Conservation (phyloP, 805 yeast species). For the Starmerella khaoyaiensis region DNA sequence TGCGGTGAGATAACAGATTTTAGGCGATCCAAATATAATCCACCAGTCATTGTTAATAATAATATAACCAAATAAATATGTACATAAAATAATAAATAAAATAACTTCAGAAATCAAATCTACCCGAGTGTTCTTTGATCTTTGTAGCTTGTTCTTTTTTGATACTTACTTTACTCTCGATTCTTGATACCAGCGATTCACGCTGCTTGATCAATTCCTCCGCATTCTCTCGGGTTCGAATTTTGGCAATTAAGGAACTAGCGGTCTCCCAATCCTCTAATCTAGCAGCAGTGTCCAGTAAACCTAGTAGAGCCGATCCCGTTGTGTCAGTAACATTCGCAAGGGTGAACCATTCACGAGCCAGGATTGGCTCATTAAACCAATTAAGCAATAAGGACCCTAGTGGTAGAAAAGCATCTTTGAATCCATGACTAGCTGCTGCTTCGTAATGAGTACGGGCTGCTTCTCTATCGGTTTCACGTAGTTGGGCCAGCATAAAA, state of each 20-base stretch:
- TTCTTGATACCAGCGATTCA: no score
- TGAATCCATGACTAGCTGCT: slow-evolving; percentile 65
- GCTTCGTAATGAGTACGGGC: slow-evolving; percentile 62
- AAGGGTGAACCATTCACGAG: slow-evolving; percentile 72
- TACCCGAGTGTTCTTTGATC: neutral
- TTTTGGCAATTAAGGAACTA: slow-evolving; percentile 2
- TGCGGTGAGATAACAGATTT: no score
- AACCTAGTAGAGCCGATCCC: slow-evolving; percentile 21
- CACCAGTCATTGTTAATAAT: no score
- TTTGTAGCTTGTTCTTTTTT: neutral
- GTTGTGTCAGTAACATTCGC: slow-evolving; percentile 34
- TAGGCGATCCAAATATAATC: no score
- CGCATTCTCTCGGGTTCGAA: slow-evolving; percentile 11
- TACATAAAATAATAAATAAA: neutral
- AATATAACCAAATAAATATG: neutral
- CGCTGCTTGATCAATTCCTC: slow-evolving; percentile 8
- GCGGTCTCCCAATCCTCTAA: slow-evolving; percentile 11
- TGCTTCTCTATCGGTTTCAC: slow-evolving; percentile 48
- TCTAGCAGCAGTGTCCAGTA: slow-evolving; percentile 18
- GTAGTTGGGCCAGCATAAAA: slow-evolving; percentile 60
- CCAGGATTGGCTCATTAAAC: slow-evolving; percentile 45
- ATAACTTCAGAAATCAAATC: neutral
- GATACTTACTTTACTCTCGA: neutral
- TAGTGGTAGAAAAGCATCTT: slow-evolving; percentile 59
- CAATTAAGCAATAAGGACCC: slow-evolving; percentile 75